These are phyloP conservation scores for Garcia nutans DNA, from an alignment of 345 rosid species.

Conservation along the genomic window DNA sequence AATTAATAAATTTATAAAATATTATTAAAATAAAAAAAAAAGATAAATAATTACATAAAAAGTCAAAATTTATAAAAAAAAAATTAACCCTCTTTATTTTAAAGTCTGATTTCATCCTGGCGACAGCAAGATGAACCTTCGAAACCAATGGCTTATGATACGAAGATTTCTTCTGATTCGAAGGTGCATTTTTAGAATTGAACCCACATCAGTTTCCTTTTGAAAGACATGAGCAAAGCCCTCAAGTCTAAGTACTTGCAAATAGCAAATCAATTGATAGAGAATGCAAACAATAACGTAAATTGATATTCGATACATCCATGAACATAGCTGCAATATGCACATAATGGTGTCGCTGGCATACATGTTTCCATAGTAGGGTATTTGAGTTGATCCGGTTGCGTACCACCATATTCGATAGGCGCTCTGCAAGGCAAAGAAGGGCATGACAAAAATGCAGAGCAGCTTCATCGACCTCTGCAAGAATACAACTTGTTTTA, in stretches of 20 bases:
- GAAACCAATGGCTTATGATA: slow-evolving; percentile 83
- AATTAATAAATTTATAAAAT: too few relatives aligned
- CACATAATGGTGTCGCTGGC: slow-evolving; percentile 54
- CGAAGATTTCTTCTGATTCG: slow-evolving; percentile 62
- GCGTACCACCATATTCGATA: slow-evolving; percentile 94
- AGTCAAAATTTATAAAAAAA: too few relatives aligned
- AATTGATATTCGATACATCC: slow-evolving; percentile 75
- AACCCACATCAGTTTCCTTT: slow-evolving; percentile 64
- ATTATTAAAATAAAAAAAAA: too few relatives aligned
- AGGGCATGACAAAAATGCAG: slow-evolving; percentile 66
- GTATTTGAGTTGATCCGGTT: slow-evolving; percentile 58
- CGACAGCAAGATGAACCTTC: slow-evolving; percentile 59
- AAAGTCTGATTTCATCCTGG: too few relatives aligned
- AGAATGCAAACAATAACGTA: slow-evolving; percentile 72
- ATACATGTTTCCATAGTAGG: slow-evolving; percentile 49
- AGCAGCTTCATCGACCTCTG: slow-evolving; percentile 77
- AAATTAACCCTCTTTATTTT: too few relatives aligned
- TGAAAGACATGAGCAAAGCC: slow-evolving; percentile 75
- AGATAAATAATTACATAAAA: too few relatives aligned
- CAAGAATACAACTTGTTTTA: slow-evolving; percentile 14
- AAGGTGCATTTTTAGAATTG: slow-evolving; percentile 63
- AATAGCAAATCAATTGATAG: slow-evolving; percentile 62
- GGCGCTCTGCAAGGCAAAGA: slow-evolving; percentile 59
- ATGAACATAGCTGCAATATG: slow-evolving; percentile 68
- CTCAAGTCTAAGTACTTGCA: slow-evolving; percentile 67